Evolutionary conservation across 208 protist species (phyloP).

Genomic region (Wallacemonas sp.): DNA sequence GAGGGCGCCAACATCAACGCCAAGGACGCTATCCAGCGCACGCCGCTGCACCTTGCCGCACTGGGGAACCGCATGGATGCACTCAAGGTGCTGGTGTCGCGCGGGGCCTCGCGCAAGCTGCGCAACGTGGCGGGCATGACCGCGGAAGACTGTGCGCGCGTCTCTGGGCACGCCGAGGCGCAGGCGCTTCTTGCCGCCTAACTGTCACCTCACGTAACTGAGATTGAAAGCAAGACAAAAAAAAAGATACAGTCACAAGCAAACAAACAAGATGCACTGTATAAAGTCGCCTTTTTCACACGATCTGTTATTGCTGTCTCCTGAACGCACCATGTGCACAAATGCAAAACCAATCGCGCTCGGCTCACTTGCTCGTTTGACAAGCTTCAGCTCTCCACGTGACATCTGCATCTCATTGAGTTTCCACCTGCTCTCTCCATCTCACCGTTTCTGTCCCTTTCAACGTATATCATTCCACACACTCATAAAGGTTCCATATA

Average conservation of each 20-base stretch:
- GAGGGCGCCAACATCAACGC: slow-evolving; percentile 77
- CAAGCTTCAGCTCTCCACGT: too few relatives aligned
- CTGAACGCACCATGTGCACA: neutral
- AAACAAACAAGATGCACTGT: neutral
- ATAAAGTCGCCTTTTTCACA: neutral
- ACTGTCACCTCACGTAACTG: too few relatives aligned
- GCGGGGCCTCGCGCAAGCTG: slow-evolving; percentile 45
- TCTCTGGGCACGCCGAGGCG: slow-evolving; percentile 33
- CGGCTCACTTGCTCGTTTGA: too few relatives aligned
- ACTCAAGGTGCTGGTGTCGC: slow-evolving; percentile 37
- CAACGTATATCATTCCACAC: too few relatives aligned
- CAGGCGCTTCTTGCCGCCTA: slow-evolving; percentile 29
- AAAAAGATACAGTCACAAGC: neutral
- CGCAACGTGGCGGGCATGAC: slow-evolving; percentile 73
- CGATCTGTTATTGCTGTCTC: neutral
- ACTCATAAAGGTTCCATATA: too few relatives aligned
- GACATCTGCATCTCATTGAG: too few relatives aligned
- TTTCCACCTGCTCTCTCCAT: too few relatives aligned
- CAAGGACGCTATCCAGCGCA: slow-evolving; percentile 58
- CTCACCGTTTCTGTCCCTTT: too few relatives aligned
- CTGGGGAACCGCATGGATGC: slow-evolving; percentile 36
- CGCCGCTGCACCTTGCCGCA: slow-evolving; percentile 82
- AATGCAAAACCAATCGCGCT: too few relatives aligned
- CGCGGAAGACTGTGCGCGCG: slow-evolving; percentile 52
- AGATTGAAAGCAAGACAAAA: neutral